A percentile compares a stretch with the other conserved stretches of the same genome.
phyloP scores from a whole-genome alignment of 371 early-diverging fungal species.

The Circinella minor region DNA sequence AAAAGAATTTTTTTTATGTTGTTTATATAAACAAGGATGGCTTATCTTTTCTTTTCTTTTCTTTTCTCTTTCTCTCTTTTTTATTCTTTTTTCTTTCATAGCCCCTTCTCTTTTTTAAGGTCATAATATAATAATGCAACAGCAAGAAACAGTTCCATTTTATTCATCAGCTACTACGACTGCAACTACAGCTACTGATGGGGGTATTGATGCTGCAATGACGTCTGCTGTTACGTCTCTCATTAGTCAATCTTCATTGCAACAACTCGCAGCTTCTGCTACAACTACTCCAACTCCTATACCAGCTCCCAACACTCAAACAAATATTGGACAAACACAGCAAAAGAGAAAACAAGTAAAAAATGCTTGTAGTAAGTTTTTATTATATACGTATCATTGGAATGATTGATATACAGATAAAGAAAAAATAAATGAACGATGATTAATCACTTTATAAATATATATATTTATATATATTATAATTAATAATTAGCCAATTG shows the following conservation, averaged over 20 bases:
- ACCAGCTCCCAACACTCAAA: too few species aligned
- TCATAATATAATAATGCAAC: neutral
- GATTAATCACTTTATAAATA: neutral
- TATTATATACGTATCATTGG: too few species aligned
- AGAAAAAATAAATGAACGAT: neutral
- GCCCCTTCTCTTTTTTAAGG: too few species aligned
- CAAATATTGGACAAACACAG: conserved; percentile 12
- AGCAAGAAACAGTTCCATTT: neutral
- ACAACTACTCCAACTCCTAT: neutral
- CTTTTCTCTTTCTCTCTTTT: neutral
- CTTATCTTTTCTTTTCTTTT: neutral
- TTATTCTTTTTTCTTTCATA: neutral
- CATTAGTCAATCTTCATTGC: conserved; percentile 22
- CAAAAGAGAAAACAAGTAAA: conserved; percentile 54
- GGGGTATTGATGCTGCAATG: conserved; percentile 3
- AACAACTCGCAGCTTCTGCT: conserved; percentile 13
- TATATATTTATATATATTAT: neutral
- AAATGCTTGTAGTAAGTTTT: conserved; percentile 54
- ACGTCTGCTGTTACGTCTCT: conserved; percentile 15
- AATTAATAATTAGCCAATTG: conserved; percentile 68
- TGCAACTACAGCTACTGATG: neutral
- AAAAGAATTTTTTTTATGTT: neutral
- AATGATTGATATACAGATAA: too few species aligned
- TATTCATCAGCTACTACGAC: neutral
- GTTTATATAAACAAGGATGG: neutral